A percentile compares a stretch with the other conserved stretches of the same genome.
Evolutionary conservation across 768 basidiomycete genomes (phyloP).

Genomic region (Tylopilus sp.): DNA sequence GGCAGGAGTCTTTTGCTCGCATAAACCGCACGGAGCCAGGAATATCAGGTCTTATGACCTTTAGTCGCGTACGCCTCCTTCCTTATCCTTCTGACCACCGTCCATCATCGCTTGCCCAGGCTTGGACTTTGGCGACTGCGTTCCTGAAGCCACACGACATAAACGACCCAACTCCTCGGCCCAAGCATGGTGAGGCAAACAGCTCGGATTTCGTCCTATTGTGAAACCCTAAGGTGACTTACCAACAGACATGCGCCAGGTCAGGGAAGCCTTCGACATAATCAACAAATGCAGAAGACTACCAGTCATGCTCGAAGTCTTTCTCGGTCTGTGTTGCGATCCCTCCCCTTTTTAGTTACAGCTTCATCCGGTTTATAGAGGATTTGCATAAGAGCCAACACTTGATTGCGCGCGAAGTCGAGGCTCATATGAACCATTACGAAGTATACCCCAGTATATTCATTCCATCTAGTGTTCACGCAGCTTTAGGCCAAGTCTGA

Average conservation of each 20-base stretch:
- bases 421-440: slow-evolving; percentile 54
- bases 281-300: slow-evolving; percentile 59
- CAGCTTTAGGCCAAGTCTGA: slow-evolving; percentile 42
- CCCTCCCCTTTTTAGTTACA: not conserved
- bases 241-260: slow-evolving; percentile 43
- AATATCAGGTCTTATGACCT: slow-evolving; percentile 60
- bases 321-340: slow-evolving; percentile 50
- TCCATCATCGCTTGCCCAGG: slow-evolving; percentile 37
- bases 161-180: slow-evolving; percentile 31
- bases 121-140: slow-evolving; percentile 54
- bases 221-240: not conserved
- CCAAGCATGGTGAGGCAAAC: slow-evolving; percentile 26
- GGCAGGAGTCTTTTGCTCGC: slow-evolving; percentile 67
- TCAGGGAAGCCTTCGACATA: slow-evolving; percentile 54
- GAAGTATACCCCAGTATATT: slow-evolving; percentile 42
- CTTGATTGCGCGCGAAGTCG: slow-evolving; percentile 60
- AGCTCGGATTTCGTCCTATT: not conserved
- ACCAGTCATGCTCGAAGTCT: slow-evolving; percentile 63
- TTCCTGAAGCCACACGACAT: slow-evolving; percentile 58
- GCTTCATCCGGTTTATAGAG: slow-evolving; percentile 38
- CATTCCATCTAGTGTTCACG: not conserved
- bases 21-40: slow-evolving; percentile 58
- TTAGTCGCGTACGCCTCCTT: slow-evolving; percentile 49
- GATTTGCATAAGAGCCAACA: slow-evolving; percentile 57
- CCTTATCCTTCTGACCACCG: not conserved